A percentile compares a stretch with the other conserved stretches of the same genome.
These are phyloP conservation scores for Chlorella sorokiniana DNA, from an alignment of 139 green algal species.

Conservation along the genomic window DNA sequence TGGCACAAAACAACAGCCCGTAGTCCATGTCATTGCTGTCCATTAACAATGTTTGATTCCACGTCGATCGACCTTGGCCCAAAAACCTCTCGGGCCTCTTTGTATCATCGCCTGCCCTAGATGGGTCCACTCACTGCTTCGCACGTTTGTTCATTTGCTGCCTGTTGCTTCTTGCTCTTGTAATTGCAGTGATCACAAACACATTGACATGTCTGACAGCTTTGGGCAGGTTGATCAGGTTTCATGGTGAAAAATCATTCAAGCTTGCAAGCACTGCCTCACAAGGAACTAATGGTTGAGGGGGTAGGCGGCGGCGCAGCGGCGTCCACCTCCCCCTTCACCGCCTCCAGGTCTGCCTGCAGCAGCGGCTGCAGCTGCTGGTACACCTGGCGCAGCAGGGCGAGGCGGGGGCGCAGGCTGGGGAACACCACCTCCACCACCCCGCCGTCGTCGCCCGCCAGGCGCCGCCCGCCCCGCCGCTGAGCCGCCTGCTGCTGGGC, in stretches of 20 bases:
- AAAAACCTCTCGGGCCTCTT: too few relatives aligned
- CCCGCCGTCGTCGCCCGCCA: background rate
- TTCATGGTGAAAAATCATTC: background rate
- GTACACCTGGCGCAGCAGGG: conserved; percentile 24
- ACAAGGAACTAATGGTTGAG: background rate
- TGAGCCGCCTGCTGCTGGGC: background rate
- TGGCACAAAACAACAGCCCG: too few relatives aligned
- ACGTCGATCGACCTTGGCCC: too few relatives aligned
- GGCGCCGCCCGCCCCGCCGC: background rate
- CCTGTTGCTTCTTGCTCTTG: too few relatives aligned
- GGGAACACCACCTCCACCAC: conserved; percentile 15
- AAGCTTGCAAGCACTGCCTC: background rate
- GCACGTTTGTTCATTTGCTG: too few relatives aligned
- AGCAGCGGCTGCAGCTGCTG: conserved; percentile 29
- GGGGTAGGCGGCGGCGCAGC: background rate
- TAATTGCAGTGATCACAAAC: too few relatives aligned
- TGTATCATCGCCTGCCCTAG: too few relatives aligned
- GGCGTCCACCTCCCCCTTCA: background rate
- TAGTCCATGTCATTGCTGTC: too few relatives aligned
- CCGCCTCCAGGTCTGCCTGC: background rate
- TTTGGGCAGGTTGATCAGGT: too few relatives aligned
- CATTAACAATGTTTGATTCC: too few relatives aligned
- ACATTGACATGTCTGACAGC: too few relatives aligned
- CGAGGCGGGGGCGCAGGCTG: background rate
- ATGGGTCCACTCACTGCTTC: too few relatives aligned